Conservation (phyloP, 805 yeast species). For the Nakazawaea wickerhamii region DNA sequence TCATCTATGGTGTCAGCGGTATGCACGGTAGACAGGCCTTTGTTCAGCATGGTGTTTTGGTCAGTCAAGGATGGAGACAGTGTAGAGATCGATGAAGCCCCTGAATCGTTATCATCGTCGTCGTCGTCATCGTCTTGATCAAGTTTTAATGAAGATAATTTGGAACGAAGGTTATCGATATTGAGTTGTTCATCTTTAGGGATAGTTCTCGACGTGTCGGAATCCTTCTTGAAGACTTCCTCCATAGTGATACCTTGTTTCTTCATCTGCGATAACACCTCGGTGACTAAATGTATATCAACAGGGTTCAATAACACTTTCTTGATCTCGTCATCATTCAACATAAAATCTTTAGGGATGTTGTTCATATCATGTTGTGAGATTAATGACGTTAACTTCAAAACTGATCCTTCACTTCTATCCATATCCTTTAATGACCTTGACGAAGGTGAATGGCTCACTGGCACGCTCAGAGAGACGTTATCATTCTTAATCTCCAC, state of each 20-base stretch:
- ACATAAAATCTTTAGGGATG: not conserved
- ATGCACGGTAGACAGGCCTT: not conserved
- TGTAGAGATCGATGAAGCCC: not conserved
- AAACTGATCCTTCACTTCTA: conserved; percentile 36
- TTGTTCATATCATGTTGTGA: conserved; percentile 6
- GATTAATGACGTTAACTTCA: conserved; percentile 23
- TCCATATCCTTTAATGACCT: conserved; percentile 31
- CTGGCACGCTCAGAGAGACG: not conserved
- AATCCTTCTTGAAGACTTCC: conserved; percentile 20
- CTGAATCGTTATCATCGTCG: not conserved
- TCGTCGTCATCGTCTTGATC: conserved; percentile 2
- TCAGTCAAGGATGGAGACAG: not conserved
- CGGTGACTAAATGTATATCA: conserved; percentile 32
- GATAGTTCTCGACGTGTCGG: not conserved
- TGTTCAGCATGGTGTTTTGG: conserved; percentile 1
- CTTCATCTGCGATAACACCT: conserved; percentile 33
- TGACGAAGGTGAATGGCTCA: conserved; percentile 23
- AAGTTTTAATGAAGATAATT: conserved; percentile 1
- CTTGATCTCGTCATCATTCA: conserved; percentile 29
- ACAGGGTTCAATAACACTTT: conserved; percentile 30
- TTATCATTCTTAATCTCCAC: conserved; percentile 14
- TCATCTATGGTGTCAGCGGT: not conserved
- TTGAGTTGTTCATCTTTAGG: conserved; percentile 1
- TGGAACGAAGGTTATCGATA: conserved; percentile 4
- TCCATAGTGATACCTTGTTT: conserved; percentile 35